A percentile compares a stretch with the other conserved stretches of the same genome.
These are phyloP conservation scores for Gillenia trifoliata DNA, from an alignment of 306 rosid species.

Conservation along the genomic window DNA sequence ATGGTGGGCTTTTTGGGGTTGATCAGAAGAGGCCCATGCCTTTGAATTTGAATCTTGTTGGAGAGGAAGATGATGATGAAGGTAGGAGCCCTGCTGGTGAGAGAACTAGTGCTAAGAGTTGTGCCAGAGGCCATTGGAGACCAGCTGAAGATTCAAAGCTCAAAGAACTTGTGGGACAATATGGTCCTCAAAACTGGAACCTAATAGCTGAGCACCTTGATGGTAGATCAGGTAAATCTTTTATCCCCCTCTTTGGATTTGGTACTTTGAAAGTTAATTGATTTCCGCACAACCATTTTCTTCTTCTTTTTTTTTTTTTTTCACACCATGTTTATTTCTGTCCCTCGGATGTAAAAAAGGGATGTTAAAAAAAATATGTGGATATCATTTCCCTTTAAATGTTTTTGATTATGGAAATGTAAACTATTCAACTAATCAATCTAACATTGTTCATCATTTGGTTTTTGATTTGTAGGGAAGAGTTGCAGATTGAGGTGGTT, in stretches of 20 bases:
- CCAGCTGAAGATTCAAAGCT: slow-evolving; percentile 85
- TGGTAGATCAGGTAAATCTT: slow-evolving; percentile 81
- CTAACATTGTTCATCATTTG: not conserved
- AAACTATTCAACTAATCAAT: not conserved
- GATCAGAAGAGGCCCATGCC: slow-evolving; percentile 15
- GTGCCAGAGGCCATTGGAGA: slow-evolving; percentile 95
- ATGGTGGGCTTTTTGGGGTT: slow-evolving; percentile 3
- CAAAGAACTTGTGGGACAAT: slow-evolving; percentile 70
- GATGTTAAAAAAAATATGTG: no score
- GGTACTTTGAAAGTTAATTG: not conserved
- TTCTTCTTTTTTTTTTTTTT: no score
- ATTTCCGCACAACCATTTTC: not conserved
- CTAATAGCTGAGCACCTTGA: slow-evolving; percentile 64
- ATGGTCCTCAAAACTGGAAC: slow-evolving; percentile 97
- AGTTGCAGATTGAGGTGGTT: slow-evolving; percentile 97
- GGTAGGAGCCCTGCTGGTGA: slow-evolving; percentile 12
- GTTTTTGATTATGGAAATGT: not conserved
- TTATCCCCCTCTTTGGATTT: not conserved
- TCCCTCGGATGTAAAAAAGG: not conserved
- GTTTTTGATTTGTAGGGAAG: slow-evolving; percentile 45
- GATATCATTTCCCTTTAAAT: not conserved
- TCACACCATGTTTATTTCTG: no score
- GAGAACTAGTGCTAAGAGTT: slow-evolving; percentile 37
- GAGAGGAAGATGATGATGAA: slow-evolving; percentile 20
- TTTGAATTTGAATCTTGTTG: slow-evolving; percentile 31